phyloP scores from a whole-genome alignment of 129 eudicot genomes.

The Mikania micrantha region DNA sequence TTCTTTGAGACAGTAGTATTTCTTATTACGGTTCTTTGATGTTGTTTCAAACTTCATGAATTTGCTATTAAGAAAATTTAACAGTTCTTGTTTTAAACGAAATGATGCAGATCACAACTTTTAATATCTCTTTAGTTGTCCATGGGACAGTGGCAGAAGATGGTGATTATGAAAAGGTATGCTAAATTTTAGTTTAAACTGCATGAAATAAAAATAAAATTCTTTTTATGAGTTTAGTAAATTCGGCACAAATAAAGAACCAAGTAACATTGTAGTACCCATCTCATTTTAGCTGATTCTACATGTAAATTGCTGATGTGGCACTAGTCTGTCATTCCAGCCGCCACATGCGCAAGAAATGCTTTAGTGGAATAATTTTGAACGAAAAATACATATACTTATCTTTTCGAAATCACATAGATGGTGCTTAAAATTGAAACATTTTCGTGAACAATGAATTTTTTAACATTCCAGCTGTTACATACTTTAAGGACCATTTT shows the following conservation, averaged over 20 bases:
- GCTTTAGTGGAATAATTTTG: no score
- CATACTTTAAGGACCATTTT: neutral
- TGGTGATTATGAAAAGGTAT: conserved; percentile 71
- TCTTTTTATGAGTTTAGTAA: neutral
- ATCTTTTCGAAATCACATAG: neutral
- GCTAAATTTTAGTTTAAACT: neutral
- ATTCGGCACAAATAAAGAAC: neutral
- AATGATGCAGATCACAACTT: conserved; percentile 78
- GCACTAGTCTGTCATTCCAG: neutral
- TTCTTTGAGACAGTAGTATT: neutral
- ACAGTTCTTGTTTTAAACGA: neutral
- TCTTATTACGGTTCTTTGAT: no score
- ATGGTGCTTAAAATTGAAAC: neutral
- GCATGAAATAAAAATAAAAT: neutral
- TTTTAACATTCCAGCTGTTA: neutral
- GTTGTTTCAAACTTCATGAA: neutral
- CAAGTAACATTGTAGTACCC: neutral
- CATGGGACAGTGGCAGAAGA: conserved; percentile 97
- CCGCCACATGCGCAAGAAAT: neutral
- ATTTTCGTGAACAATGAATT: neutral
- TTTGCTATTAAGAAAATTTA: neutral
- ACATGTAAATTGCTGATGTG: neutral
- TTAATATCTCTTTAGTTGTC: conserved; percentile 89
- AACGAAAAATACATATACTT: no score
- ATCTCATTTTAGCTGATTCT: neutral